Percentiles rank a stretch among this genome's conserved stretches.
Evolutionary conservation across 73 alveolate species (phyloP).

Genomic region (Paramecium tetraurelia): DNA sequence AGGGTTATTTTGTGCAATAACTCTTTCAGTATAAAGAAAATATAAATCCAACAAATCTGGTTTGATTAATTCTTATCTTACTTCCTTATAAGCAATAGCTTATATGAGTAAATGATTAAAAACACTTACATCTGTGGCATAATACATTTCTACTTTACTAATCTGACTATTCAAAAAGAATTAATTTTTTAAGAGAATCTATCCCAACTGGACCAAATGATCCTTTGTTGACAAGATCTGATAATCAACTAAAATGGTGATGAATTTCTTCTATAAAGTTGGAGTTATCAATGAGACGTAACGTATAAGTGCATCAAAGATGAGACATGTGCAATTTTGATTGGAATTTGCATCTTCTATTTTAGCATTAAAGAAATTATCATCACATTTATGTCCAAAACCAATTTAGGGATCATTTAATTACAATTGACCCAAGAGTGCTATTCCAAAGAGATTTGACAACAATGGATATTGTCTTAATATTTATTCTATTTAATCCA

Average conservation of each 20-base stretch:
- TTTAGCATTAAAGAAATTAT: background rate
- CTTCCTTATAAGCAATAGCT: background rate
- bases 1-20: background rate
- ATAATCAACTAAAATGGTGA: background rate
- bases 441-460: background rate
- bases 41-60: background rate
- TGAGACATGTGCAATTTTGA: background rate
- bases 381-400: constrained; percentile 11
- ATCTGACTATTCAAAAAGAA: constrained; percentile 21
- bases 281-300: constrained; percentile 11
- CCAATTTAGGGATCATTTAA: background rate
- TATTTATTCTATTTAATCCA: background rate
- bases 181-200: background rate
- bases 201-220: background rate
- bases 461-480: background rate
- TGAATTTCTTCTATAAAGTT: constrained; percentile 6
- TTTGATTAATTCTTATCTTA: background rate
- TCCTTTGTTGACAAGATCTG: background rate
- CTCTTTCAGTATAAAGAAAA: constrained; percentile 3
- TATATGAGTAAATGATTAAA: background rate
- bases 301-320: background rate
- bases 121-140: background rate
- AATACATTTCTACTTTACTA: background rate
- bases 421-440: background rate
- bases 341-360: background rate